Conservation (phyloP, 768 basidiomycete species). For the Pleurotus eryngii region DNA sequence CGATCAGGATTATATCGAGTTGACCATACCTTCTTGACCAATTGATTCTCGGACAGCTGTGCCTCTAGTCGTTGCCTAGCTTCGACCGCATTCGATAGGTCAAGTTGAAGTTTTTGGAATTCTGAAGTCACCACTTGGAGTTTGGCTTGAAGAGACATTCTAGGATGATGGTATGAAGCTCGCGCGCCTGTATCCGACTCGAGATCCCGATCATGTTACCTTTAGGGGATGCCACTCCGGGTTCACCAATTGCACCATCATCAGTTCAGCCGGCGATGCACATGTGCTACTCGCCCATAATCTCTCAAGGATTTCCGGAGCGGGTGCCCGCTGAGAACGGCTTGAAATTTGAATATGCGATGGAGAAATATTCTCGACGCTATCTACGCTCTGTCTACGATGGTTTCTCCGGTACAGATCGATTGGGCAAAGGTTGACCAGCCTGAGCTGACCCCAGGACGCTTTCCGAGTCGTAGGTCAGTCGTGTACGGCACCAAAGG, state of each 20-base stretch:
- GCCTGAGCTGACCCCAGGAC: constrained; percentile 61
- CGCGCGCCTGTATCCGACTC: not conserved
- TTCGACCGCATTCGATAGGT: constrained; percentile 71
- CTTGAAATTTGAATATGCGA: not conserved
- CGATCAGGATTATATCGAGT: too few species aligned
- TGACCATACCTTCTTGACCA: constrained; percentile 76
- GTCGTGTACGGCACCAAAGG: constrained; percentile 87
- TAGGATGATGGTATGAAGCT: not conserved
- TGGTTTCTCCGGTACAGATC: constrained; percentile 33
- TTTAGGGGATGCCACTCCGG: too few species aligned
- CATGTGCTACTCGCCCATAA: too few species aligned
- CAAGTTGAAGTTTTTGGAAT: constrained; percentile 78
- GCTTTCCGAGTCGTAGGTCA: constrained; percentile 81
- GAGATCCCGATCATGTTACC: not conserved
- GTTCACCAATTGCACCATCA: too few species aligned
- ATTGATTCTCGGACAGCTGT: constrained; percentile 87
- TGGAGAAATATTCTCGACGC: too few species aligned
- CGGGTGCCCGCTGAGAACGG: constrained; percentile 5
- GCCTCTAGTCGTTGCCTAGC: constrained; percentile 85
- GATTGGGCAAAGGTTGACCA: constrained; percentile 63
- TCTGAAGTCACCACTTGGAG: constrained; percentile 70
- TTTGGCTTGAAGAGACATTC: constrained; percentile 54
- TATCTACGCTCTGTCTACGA: constrained; percentile 12
- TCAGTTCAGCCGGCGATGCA: too few species aligned
- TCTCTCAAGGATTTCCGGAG: constrained; percentile 3